phyloP scores from a whole-genome alignment of 2,329 filamentous ascomycete species.

The Talaromyces sp. region DNA sequence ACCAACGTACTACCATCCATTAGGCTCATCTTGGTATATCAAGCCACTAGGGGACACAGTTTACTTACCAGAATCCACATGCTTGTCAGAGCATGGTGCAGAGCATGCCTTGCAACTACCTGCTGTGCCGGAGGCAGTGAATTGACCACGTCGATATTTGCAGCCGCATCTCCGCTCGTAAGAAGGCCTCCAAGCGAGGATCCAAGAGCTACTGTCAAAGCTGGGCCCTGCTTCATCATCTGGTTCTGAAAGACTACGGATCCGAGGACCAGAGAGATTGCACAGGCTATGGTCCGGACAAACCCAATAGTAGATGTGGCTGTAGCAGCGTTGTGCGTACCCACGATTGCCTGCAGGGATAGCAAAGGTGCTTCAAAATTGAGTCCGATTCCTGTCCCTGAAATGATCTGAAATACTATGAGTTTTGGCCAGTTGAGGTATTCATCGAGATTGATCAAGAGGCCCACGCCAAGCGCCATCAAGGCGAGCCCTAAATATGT shows the following conservation, averaged over 20 bases:
- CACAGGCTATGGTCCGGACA: constrained; percentile 50
- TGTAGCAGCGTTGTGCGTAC: constrained; percentile 53
- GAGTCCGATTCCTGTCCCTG: constrained; percentile 51
- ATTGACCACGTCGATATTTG: constrained; percentile 13
- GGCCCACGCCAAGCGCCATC: constrained; percentile 57
- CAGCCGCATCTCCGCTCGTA: constrained; percentile 14
- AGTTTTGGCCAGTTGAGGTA: constrained; percentile 41
- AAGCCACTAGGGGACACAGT: not conserved
- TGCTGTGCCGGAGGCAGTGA: constrained; percentile 11
- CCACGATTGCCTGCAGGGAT: constrained; percentile 53
- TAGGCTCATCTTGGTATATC: not conserved
- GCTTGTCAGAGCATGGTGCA: constrained; percentile 8
- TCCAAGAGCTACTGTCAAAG: constrained; percentile 16
- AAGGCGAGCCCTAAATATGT: constrained; percentile 54
- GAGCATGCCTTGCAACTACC: constrained; percentile 10
- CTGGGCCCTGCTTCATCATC: constrained; percentile 21
- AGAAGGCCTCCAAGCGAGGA: constrained; percentile 1
- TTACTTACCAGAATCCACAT: constrained; percentile 17
- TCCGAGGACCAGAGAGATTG: constrained; percentile 54
- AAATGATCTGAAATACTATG: constrained; percentile 47
- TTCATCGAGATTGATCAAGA: constrained; percentile 50
- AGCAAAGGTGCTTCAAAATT: constrained; percentile 54
- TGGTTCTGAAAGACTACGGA: constrained; percentile 45
- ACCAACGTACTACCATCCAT: constrained; percentile 10
- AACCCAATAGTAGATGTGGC: constrained; percentile 57